Evolutionary conservation across 495 filamentous ascomycete genomes (phyloP).

Genomic region (Penicillium fimorum): DNA sequence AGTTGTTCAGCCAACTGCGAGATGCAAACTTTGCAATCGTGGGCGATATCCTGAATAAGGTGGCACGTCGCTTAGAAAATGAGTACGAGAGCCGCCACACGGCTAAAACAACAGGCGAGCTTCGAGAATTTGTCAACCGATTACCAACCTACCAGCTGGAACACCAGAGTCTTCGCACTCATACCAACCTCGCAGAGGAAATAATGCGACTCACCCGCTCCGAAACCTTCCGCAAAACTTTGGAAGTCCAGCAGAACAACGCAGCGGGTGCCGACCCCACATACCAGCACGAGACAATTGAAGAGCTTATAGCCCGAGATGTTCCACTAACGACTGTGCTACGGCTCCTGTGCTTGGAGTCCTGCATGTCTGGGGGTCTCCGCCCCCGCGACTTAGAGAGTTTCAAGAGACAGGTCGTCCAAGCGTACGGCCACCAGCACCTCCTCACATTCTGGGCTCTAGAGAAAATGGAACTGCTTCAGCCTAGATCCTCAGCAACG

Average conservation of each 20-base stretch:
- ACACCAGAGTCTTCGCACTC: conserved; percentile 84
- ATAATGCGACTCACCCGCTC: conserved; percentile 87
- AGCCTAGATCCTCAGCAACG: conserved; percentile 66
- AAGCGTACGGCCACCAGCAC: conserved; percentile 94
- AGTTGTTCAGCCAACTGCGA: conserved; percentile 82
- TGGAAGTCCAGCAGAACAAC: conserved; percentile 95
- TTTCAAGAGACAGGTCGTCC: conserved; percentile 82
- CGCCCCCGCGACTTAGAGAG: conserved; percentile 82
- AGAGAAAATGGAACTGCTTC: conserved; percentile 83
- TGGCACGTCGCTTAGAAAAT: conserved; percentile 80
- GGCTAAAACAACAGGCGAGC: conserved; percentile 84
- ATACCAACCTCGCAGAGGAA: conserved; percentile 90
- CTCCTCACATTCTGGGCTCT: conserved; percentile 84
- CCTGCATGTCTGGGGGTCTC: conserved; percentile 83
- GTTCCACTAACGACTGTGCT: conserved; percentile 75
- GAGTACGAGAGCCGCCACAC: conserved; percentile 88
- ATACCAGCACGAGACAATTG: conserved; percentile 83
- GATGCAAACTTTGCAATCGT: conserved; percentile 96
- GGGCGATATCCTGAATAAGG: conserved; percentile 81
- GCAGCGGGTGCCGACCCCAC: conserved; percentile 87
- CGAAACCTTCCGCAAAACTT: conserved; percentile 79
- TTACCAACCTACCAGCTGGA: conserved; percentile 91
- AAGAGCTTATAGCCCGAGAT: conserved; percentile 88
- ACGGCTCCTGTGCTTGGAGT: conserved; percentile 85
- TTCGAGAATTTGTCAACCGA: conserved; percentile 88